phyloP scores from a whole-genome alignment of 257 asterid species.

The Orobanche coerulescens region DNA sequence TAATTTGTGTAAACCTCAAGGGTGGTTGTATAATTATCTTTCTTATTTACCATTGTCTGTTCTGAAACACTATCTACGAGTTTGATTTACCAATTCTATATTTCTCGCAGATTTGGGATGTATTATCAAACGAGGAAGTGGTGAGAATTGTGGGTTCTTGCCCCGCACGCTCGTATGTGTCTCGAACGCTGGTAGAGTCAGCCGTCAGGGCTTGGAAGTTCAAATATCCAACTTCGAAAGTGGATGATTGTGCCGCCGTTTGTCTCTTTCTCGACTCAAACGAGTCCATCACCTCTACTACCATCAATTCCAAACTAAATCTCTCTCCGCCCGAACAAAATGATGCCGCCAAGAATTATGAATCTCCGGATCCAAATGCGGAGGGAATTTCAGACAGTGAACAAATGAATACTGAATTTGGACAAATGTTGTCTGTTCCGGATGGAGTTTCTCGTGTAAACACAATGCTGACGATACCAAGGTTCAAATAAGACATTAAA shows the following conservation, averaged over 20 bases:
- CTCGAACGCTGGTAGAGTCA: constrained; percentile 40
- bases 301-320: constrained; percentile 18
- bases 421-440: constrained; percentile 27
- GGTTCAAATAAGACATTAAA: constrained; percentile 28
- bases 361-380: constrained; percentile 1
- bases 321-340: constrained; percentile 9
- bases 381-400: constrained; percentile 18
- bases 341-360: constrained; percentile 6
- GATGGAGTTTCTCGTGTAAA: constrained; percentile 38
- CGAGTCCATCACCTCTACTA: constrained; percentile 17
- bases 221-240: constrained; percentile 46
- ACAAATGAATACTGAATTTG: background rate
- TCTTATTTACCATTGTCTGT: background rate
- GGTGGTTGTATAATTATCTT: background rate
- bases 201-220: constrained; percentile 44
- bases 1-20: background rate
- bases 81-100: background rate
- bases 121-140: constrained; percentile 47
- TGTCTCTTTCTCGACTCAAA: constrained; percentile 48
- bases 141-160: constrained; percentile 45
- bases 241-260: constrained; percentile 60
- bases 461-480: constrained; percentile 37
- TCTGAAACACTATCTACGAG: background rate
- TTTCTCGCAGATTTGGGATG: constrained; percentile 49
- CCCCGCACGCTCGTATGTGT: constrained; percentile 35